Evolutionary conservation across 2,329 filamentous ascomycete genomes (phyloP).

Genomic region (Colletotrichum sp.): DNA sequence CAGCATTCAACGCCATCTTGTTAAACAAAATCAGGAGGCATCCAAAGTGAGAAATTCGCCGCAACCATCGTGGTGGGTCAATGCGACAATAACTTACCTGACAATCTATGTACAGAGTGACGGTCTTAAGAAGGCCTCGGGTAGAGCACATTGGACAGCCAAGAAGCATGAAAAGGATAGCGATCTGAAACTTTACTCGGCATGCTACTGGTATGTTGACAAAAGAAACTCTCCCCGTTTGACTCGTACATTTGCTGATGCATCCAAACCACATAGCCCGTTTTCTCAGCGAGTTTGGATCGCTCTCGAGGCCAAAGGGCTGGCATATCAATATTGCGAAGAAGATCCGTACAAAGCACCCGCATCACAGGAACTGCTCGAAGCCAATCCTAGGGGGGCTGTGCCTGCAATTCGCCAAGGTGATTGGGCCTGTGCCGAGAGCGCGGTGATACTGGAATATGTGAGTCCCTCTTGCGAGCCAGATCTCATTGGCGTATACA

Average conservation of each 20-base stretch:
- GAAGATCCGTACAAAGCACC: conserved; percentile 81
- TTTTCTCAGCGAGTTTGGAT: conserved; percentile 93
- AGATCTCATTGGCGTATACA: not conserved
- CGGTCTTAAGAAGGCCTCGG: conserved; percentile 68
- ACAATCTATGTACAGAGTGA: not conserved
- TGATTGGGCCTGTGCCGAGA: conserved; percentile 84
- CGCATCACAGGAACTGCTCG: conserved; percentile 59
- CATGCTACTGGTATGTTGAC: conserved; percentile 77
- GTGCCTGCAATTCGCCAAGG: conserved; percentile 81
- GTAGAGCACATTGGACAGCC: conserved; percentile 71
- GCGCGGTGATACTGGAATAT: conserved; percentile 85
- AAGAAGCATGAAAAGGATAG: conserved; percentile 73
- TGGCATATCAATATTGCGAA: conserved; percentile 86
- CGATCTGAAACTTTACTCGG: conserved; percentile 79
- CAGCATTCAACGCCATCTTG: conserved; percentile 70
- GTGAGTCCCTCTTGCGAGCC: conserved; percentile 44
- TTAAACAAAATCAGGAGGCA: conserved; percentile 69
- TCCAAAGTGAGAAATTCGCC: conserved; percentile 66
- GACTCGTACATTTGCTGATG: conserved; percentile 52
- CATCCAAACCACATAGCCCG: conserved; percentile 54
- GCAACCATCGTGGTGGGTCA: conserved; percentile 32
- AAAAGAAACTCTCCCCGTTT: not conserved
- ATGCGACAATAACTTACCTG: not conserved
- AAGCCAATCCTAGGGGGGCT: conserved; percentile 77
- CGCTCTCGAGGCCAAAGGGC: conserved; percentile 78